Percentiles rank a stretch among this genome's conserved stretches.
Conservation (phyloP, 805 yeast species). For the Diddensiella caesifluorescens region DNA sequence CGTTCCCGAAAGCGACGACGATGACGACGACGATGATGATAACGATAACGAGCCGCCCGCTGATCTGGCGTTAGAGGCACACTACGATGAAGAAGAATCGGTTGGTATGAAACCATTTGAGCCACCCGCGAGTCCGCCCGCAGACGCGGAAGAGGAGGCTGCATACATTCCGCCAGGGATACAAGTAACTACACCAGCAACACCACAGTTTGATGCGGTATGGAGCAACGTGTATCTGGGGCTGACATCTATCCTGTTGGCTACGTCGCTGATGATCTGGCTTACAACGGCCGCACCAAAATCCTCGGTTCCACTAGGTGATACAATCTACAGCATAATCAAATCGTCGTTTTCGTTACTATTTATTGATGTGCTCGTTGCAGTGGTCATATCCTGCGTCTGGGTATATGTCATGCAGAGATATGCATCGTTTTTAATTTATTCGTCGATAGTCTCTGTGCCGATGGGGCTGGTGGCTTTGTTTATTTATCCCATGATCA, state of each 20-base stretch:
- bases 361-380: constrained; percentile 21
- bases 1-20: constrained; percentile 6
- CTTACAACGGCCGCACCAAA: constrained; percentile 25
- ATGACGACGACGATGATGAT: constrained; percentile 12
- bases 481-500: constrained; percentile 26
- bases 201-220: constrained; percentile 18
- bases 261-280: constrained; percentile 29
- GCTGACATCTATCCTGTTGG: constrained; percentile 26
- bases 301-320: constrained; percentile 24
- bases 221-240: constrained; percentile 27
- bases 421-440: constrained; percentile 26
- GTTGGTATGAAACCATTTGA: constrained; percentile 12
- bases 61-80: constrained; percentile 27
- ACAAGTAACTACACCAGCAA: constrained; percentile 6
- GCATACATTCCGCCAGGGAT: constrained; percentile 12
- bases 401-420: constrained; percentile 29
- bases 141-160: neutral
- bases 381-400: constrained; percentile 24
- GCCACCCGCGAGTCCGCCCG: constrained; percentile 10
- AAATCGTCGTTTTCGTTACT: constrained; percentile 24
- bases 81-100: neutral
- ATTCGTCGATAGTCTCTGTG: constrained; percentile 25
- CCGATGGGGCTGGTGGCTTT: constrained; percentile 27
- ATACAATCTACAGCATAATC: constrained; percentile 27
- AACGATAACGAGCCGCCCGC: constrained; percentile 26